These are phyloP conservation scores for Diaporthe citriasiana DNA, from an alignment of 2,329 filamentous ascomycete genomes.

Conservation along the genomic window DNA sequence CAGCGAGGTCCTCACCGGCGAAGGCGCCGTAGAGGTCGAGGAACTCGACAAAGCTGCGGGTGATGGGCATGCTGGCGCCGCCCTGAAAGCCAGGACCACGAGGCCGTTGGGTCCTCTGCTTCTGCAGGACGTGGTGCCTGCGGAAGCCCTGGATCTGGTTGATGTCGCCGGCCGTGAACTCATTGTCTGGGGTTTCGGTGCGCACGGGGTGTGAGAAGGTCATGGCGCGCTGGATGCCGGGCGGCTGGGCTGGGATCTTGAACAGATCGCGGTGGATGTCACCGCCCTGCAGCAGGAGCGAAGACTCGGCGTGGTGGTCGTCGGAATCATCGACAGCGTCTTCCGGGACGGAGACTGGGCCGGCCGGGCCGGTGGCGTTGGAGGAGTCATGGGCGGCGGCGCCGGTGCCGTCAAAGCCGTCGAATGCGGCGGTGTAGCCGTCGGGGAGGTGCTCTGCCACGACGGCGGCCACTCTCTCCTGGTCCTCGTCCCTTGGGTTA, in stretches of 20 bases:
- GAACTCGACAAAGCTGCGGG: slow-evolving; percentile 81
- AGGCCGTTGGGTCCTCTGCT: slow-evolving; percentile 46
- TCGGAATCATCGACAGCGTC: slow-evolving; percentile 26
- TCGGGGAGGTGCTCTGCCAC: slow-evolving; percentile 52
- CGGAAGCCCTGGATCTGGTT: slow-evolving; percentile 64
- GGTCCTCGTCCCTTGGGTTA: slow-evolving; percentile 38
- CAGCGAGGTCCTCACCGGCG: slow-evolving; percentile 77
- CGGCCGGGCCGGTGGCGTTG: slow-evolving; percentile 31
- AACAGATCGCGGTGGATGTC: slow-evolving; percentile 86
- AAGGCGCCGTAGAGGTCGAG: slow-evolving; percentile 83
- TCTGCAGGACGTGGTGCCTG: slow-evolving; percentile 60
- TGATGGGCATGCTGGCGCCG: slow-evolving; percentile 62
- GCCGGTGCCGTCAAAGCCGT: slow-evolving; percentile 32
- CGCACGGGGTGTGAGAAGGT: slow-evolving; percentile 43
- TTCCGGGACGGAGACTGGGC: background rate
- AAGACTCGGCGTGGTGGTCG: slow-evolving; percentile 66
- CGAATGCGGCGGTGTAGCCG: slow-evolving; percentile 53
- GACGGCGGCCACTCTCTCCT: slow-evolving; percentile 43
- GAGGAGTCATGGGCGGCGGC: slow-evolving; percentile 11
- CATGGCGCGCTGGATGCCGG: slow-evolving; percentile 50
- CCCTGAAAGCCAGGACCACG: slow-evolving; percentile 46
- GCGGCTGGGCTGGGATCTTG: slow-evolving; percentile 71
- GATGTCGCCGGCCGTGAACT: slow-evolving; percentile 51
- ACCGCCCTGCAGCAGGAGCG: slow-evolving; percentile 79
- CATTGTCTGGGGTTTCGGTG: slow-evolving; percentile 39